A percentile compares a stretch with the other conserved stretches of the same genome.
Evolutionary conservation across 169 alveolate species (phyloP).

Genomic region (Cryptosporidium xiaoi): DNA sequence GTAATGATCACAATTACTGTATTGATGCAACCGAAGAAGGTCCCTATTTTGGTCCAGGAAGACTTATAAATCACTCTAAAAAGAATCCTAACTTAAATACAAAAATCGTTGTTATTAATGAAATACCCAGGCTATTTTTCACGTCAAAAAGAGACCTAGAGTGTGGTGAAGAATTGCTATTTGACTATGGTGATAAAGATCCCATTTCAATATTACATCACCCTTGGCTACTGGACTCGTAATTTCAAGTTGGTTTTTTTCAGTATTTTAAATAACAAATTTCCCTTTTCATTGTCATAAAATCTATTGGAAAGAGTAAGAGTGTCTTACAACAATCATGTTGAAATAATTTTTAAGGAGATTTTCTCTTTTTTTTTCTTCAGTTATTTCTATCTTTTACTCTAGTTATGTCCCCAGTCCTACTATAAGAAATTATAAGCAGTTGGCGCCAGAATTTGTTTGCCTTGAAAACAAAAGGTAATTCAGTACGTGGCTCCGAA

Average conservation of each 20-base stretch:
- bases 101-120: conserved; percentile 78
- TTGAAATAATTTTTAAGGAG: too few relatives aligned
- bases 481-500: too few relatives aligned
- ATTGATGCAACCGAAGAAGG: conserved; percentile 90
- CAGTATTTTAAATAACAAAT: too few relatives aligned
- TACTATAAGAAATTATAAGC: too few relatives aligned
- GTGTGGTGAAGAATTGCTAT: conserved; percentile 89
- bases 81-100: conserved; percentile 86
- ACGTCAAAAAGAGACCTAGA: conserved; percentile 83
- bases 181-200: conserved; percentile 89
- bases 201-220: conserved; percentile 84
- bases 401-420: too few relatives aligned
- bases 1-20: conserved; percentile 82
- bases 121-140: conserved; percentile 83
- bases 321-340: too few relatives aligned
- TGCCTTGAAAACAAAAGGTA: too few relatives aligned
- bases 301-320: too few relatives aligned
- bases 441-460: too few relatives aligned
- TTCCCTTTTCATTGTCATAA: too few relatives aligned
- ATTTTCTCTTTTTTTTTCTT: too few relatives aligned
- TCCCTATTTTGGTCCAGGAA: conserved; percentile 86
- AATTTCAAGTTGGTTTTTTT: neutral
- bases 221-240: conserved; percentile 81
- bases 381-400: too few relatives aligned
- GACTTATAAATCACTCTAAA: conserved; percentile 88